Conservation (phyloP, 2,329 filamentous ascomycete genomes). For the Monilinia aucupariae region DNA sequence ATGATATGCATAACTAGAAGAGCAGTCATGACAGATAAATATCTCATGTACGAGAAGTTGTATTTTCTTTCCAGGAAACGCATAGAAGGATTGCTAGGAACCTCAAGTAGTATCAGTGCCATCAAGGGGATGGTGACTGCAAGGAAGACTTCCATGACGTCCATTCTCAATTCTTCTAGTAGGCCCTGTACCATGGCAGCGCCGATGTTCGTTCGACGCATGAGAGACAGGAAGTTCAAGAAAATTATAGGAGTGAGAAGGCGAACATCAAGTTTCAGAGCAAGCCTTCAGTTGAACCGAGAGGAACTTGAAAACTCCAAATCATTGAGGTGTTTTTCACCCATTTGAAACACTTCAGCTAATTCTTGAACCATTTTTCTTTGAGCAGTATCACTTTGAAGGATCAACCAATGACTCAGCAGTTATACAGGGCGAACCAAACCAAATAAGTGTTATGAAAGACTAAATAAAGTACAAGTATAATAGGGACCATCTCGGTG, state of each 20-base stretch:
- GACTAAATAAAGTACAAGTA: neutral
- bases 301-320: neutral
- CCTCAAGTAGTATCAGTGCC: slow-evolving; percentile 37
- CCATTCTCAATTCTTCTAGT: slow-evolving; percentile 28
- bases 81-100: slow-evolving; percentile 35
- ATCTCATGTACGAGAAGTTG: slow-evolving; percentile 24
- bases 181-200: slow-evolving; percentile 23
- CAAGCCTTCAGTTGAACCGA: slow-evolving; percentile 16
- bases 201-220: slow-evolving; percentile 19
- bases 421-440: neutral
- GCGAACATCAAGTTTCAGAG: slow-evolving; percentile 18
- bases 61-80: slow-evolving; percentile 24
- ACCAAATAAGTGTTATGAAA: neutral
- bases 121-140: slow-evolving; percentile 40
- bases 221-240: slow-evolving; percentile 28
- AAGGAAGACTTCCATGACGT: slow-evolving; percentile 27
- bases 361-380: neutral
- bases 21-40: slow-evolving; percentile 23
- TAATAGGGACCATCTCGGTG: neutral
- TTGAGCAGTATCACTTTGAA: neutral
- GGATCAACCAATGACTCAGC: neutral
- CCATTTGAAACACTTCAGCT: neutral
- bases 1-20: slow-evolving; percentile 3
- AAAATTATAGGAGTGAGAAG: slow-evolving; percentile 31
- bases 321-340: slow-evolving; percentile 5